Evolutionary conservation across 2,329 filamentous ascomycete genomes (phyloP).

Genomic region (Fusarium irregulare): DNA sequence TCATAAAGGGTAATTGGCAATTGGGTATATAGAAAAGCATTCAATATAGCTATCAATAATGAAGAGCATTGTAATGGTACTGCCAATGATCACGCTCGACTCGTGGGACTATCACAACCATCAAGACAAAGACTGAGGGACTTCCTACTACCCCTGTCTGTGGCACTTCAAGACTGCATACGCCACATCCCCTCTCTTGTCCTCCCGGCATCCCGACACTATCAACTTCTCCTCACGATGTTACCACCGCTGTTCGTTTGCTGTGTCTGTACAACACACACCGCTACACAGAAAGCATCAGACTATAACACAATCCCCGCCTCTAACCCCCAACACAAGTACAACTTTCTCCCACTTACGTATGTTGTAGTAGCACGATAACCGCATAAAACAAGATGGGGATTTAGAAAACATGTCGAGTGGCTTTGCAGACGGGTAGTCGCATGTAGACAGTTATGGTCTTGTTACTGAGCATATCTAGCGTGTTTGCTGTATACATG

Average conservation of each 20-base stretch:
- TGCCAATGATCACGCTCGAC: neutral
- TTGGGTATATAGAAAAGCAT: constrained; percentile 4
- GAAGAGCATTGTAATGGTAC: neutral
- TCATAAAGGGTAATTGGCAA: neutral
- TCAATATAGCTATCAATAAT: constrained; percentile 16
- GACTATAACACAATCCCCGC: constrained; percentile 20
- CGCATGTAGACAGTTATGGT: neutral
- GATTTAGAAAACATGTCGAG: neutral
- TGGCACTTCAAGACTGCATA: constrained; percentile 3
- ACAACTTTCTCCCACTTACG: neutral
- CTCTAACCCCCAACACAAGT: constrained; percentile 10
- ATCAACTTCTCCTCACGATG: constrained; percentile 23
- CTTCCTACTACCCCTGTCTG: constrained; percentile 1
- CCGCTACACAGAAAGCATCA: constrained; percentile 29
- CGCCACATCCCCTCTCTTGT: constrained; percentile 16
- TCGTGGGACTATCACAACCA: neutral
- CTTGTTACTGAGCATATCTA: neutral
- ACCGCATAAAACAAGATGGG: neutral
- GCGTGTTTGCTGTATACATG: constrained; percentile 2
- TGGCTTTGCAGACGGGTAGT: neutral
- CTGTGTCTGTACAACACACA: constrained; percentile 14
- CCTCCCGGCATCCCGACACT: constrained; percentile 18
- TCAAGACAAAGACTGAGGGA: neutral
- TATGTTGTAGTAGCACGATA: neutral
- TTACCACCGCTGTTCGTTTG: neutral